Base-by-base conservation (phyloP, 768 basidiomycete species). In the Boletus rubescentipes region DNA sequence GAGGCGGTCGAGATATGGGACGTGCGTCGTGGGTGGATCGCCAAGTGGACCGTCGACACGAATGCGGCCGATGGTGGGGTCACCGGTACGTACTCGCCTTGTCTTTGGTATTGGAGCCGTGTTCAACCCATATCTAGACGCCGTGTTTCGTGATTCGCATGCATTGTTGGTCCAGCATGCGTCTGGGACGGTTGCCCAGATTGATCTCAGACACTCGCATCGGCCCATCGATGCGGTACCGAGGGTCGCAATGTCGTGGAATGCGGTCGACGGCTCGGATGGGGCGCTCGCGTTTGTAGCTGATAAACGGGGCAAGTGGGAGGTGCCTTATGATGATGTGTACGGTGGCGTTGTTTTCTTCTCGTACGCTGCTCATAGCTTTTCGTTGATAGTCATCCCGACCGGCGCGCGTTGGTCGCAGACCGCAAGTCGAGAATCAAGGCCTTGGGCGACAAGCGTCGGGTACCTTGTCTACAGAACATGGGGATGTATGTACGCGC, bases 1-100 rank as follows among this genome's bases (percentile, higher is more conserved):
- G 86, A 91, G 62, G 73, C 83, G 0, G 77, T 91, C 30, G 91
- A 93, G 61, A 85, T 93, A 21, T 94, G 92, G 92, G 91, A 94
- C 66, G 88, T 89, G 2, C 77, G 91, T 49, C 75, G 92, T 43
- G 80, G 82, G 0, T 90, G 87, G 81, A 78, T 93, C 45, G 86
- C 88, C 6, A 94, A 93, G 70, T 93, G 91, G 87, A 79, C 81
- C 3, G 79, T 92, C 11, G 78, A 76, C 20, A 82, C 84, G 14
- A 83, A 82, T 12, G 75, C 80, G 5, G 75, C 73, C 1, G 91
- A 93, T 54, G 87, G 90, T 6, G 85, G 85, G 21, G 83, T 88
- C 4, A 86, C 86, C 12, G 91, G 91, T 91, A 58, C 26, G 78
- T 63, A 31, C 56, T 36, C 53, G 34, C 49, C 37, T 2, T 21